Conservation (phyloP, 129 eudicot species). For the Lactuca saligna region DNA sequence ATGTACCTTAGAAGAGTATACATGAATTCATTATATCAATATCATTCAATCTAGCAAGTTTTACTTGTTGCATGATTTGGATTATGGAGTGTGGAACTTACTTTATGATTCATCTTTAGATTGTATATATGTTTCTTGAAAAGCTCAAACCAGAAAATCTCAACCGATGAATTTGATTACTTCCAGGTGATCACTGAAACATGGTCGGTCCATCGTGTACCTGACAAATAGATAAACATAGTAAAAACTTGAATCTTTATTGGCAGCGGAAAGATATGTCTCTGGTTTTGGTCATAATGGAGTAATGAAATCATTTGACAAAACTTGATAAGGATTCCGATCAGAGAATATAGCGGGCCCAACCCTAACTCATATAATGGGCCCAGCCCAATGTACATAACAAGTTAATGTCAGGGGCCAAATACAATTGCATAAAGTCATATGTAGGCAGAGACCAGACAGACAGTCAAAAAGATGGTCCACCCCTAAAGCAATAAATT, state of each 20-base stretch:
- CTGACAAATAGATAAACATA: slow-evolving; percentile 34
- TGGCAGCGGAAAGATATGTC: not conserved
- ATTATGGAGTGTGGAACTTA: slow-evolving; percentile 40
- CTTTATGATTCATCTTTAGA: slow-evolving; percentile 91
- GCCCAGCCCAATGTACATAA: no score
- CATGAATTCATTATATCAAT: not conserved
- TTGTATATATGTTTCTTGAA: slow-evolving; percentile 97
- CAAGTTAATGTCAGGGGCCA: no score
- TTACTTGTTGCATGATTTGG: slow-evolving; percentile 6
- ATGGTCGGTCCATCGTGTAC: slow-evolving; percentile 92
- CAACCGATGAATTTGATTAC: slow-evolving; percentile 91
- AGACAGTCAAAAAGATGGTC: no score
- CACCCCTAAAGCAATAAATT: no score
- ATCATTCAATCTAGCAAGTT: not conserved
- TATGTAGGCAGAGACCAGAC: no score
- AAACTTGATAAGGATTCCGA: not conserved
- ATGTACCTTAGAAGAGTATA: slow-evolving; percentile 63
- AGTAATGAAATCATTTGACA: not conserved
- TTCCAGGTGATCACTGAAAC: slow-evolving; percentile 88
- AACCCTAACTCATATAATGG: no score
- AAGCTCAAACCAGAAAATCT: slow-evolving; percentile 91
- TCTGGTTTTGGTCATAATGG: not conserved
- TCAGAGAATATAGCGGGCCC: not conserved
- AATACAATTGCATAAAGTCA: no score
- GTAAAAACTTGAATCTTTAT: not conserved